A percentile compares a stretch with the other conserved stretches of the same genome.
Evolutionary conservation across 495 filamentous ascomycete species (phyloP).

Genomic region (Podospora australis): DNA sequence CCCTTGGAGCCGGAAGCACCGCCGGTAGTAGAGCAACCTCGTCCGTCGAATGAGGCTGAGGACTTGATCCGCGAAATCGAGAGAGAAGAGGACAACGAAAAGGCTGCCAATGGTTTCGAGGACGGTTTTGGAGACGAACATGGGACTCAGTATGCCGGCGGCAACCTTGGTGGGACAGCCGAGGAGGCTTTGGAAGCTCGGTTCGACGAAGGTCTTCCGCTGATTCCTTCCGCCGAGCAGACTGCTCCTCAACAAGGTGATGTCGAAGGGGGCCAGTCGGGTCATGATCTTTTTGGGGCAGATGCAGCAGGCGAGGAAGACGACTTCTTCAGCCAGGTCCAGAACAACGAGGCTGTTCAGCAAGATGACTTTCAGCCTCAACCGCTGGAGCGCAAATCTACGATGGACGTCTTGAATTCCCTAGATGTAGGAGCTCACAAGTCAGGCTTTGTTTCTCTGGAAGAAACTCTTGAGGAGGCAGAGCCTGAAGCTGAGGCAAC

Average conservation of each 20-base stretch:
- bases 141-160: conserved; percentile 27
- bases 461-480: conserved; percentile 27
- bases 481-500: conserved; percentile 15
- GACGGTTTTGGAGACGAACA: conserved; percentile 21
- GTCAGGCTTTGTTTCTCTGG: conserved; percentile 25
- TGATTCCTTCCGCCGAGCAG: conserved; percentile 33
- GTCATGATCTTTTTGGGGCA: conserved; percentile 32
- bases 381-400: conserved; percentile 51
- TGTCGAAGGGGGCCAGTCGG: conserved; percentile 1
- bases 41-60: conserved; percentile 15
- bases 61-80: conserved; percentile 24
- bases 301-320: conserved; percentile 36
- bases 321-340: conserved; percentile 46
- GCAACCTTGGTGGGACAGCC: conserved; percentile 30
- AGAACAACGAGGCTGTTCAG: conserved; percentile 11
- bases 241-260: conserved; percentile 1
- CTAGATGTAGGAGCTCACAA: conserved; percentile 19
- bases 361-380: conserved; percentile 16
- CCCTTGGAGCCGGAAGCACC: conserved; percentile 27
- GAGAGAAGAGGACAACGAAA: conserved; percentile 23
- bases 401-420: conserved; percentile 47
- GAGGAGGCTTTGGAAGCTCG: conserved; percentile 40
- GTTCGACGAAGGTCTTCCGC: conserved; percentile 55
- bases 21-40: conserved; percentile 19
- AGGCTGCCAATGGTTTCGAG: conserved; percentile 13